Conservation (phyloP, 306 rosid species). For the Dicorynia guianensis region DNA sequence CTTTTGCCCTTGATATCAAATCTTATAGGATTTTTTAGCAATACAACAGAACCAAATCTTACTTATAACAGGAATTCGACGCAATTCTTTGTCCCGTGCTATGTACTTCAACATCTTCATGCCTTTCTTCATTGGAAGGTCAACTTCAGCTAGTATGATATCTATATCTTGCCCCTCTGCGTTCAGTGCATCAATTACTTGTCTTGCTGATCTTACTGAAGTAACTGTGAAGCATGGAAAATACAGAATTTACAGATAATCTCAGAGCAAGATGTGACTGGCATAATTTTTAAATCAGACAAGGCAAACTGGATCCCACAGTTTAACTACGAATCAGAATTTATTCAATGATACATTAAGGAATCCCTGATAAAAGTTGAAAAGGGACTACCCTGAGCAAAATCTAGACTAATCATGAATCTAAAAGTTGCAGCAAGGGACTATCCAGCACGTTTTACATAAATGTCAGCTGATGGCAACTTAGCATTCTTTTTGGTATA, state of each 20-base stretch:
- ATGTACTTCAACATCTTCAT: slow-evolving; percentile 92
- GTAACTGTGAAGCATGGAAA: slow-evolving; percentile 63
- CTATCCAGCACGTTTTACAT: not conserved
- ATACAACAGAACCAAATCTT: slow-evolving; percentile 41
- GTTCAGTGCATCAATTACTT: slow-evolving; percentile 94
- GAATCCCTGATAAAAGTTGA: not conserved
- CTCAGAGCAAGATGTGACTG: slow-evolving; percentile 21
- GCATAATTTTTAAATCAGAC: slow-evolving; percentile 26
- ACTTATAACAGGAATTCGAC: slow-evolving; percentile 94
- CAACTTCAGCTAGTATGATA: slow-evolving; percentile 89
- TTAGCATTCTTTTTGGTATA: not conserved
- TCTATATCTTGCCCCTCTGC: slow-evolving; percentile 93
- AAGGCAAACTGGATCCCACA: slow-evolving; percentile 1
- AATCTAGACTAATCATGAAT: not conserved
- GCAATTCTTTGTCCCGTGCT: slow-evolving; percentile 75
- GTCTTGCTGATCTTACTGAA: slow-evolving; percentile 81
- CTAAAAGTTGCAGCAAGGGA: slow-evolving; percentile 32
- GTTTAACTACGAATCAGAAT: slow-evolving; percentile 1
- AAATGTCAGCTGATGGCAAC: not conserved
- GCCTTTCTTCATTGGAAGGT: slow-evolving; percentile 89
- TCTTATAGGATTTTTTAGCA: slow-evolving; percentile 16
- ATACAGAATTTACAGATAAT: slow-evolving; percentile 23
- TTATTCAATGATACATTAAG: slow-evolving; percentile 18
- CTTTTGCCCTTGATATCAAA: slow-evolving; percentile 6
- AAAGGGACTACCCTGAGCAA: not conserved